Conservation (phyloP, 2,329 filamentous ascomycete genomes). For the Ascochyta fabae region DNA sequence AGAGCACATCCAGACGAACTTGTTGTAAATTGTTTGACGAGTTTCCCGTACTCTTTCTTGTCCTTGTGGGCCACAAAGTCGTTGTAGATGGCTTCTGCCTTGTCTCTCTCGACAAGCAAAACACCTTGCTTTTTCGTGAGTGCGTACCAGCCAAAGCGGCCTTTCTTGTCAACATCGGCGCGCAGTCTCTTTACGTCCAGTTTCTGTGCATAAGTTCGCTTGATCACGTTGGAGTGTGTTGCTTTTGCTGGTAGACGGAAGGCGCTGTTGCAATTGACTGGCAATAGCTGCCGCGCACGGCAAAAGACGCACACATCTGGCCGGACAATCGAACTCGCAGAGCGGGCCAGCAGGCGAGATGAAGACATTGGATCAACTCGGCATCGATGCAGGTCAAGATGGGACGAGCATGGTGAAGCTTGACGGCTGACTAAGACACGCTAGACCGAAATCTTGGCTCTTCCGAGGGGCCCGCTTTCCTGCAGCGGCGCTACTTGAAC, state of each 20-base stretch:
- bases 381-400: neutral
- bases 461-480: slow-evolving; percentile 22
- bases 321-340: slow-evolving; percentile 12
- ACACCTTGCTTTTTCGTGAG: slow-evolving; percentile 27
- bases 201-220: slow-evolving; percentile 27
- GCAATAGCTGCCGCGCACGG: slow-evolving; percentile 20
- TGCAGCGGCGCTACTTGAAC: slow-evolving; percentile 17
- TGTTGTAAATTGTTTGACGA: slow-evolving; percentile 7
- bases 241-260: neutral
- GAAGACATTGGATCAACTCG: slow-evolving; percentile 28
- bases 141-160: slow-evolving; percentile 29
- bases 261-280: neutral
- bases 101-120: slow-evolving; percentile 17
- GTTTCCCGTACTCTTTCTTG: slow-evolving; percentile 22
- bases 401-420: neutral
- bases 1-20: neutral
- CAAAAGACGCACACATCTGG: slow-evolving; percentile 30
- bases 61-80: slow-evolving; percentile 33
- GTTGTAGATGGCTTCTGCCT: slow-evolving; percentile 32
- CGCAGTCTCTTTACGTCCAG: slow-evolving; percentile 26
- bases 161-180: slow-evolving; percentile 29
- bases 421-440: slow-evolving; percentile 5
- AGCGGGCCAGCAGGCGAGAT: slow-evolving; percentile 19
- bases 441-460: slow-evolving; percentile 4
- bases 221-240: neutral